Base-by-base conservation (phyloP, 2,329 filamentous ascomycete species). In the Apiospora arundinis region DNA sequence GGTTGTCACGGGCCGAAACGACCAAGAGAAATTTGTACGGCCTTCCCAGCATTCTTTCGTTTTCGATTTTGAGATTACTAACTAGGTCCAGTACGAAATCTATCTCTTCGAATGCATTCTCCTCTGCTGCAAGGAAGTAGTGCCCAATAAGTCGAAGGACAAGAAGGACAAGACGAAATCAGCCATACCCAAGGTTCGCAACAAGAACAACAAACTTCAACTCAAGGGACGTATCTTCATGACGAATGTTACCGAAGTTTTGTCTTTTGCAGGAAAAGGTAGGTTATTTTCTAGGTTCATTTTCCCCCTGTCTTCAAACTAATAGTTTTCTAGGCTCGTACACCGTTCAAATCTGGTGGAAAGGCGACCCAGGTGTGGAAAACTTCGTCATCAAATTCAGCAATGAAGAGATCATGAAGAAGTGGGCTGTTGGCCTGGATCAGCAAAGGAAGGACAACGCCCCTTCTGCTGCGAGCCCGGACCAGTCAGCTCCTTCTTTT, bases 211-310 rank as follows among this genome's bases (percentile, higher is more conserved):
- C 56, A 97, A 95, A 82, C 87, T 98, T 73, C 95, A 98, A 82
- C 88, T 99, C 42, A 99, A 99, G 83, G 96, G 96, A 49, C 91
- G 96, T 69, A 99, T 99, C 77, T 98, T 98, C 84, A 98, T 99
- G 95, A 95, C 95, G 76, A 99, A 99, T 79, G 95, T 99, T 70
- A 98, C 95, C 49, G 94, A 98, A 81, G 92, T 97, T n/a, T 86
- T 97, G 56, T 95, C 93, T 23, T 86, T 96, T 72, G 91, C 92
- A 52, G 32, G 46, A 16, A 68, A 97, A 95, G 81, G 93, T 94
- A 82, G 95, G 95, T 97, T 40, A 89, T 79, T 89, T 80, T 71
- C 21, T 18, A 63, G 48, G 45, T 70, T 6, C 42, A 70, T 72
- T 40, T 9, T 45, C 28, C 18, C 25, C 65, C 32, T 32, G 37